phyloP scores from a whole-genome alignment of 805 yeast genomes.

The Schwanniomyces occidentalis region DNA sequence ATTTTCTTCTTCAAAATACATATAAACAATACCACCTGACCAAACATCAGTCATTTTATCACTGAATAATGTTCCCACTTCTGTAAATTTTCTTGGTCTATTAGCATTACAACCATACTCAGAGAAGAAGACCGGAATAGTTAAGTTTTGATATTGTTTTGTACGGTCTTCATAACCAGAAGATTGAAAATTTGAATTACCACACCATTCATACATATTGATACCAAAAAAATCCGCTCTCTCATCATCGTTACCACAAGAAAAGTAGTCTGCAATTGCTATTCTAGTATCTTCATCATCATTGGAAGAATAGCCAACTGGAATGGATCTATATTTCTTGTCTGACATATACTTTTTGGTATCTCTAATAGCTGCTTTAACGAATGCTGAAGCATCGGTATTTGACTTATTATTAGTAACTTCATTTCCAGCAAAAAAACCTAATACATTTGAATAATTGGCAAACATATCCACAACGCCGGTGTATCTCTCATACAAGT shows the following conservation, averaged over 20 bases:
- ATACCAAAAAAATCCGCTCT: constrained; percentile 80
- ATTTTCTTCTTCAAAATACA: constrained; percentile 85
- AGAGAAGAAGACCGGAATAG: constrained; percentile 82
- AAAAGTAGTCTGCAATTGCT: constrained; percentile 77
- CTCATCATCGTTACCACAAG: constrained; percentile 70
- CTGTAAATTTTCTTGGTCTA: constrained; percentile 75
- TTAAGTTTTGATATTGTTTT: constrained; percentile 65
- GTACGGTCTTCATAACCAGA: constrained; percentile 78
- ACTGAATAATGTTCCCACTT: constrained; percentile 66
- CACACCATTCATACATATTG: constrained; percentile 91
- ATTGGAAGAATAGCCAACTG: constrained; percentile 92
- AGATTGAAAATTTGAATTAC: constrained; percentile 52
- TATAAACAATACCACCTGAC: constrained; percentile 93
- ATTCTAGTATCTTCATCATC: constrained; percentile 84
- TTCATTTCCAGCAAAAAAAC: constrained; percentile 98
- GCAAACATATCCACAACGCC: constrained; percentile 79
- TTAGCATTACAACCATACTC: constrained; percentile 85
- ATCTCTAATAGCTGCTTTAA: constrained; percentile 95
- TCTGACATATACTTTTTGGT: constrained; percentile 69
- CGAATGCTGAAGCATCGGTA: constrained; percentile 89
- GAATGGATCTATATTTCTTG: constrained; percentile 71
- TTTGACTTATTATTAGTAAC: constrained; percentile 82
- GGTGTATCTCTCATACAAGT: constrained; percentile 73
- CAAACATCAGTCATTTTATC: constrained; percentile 82
- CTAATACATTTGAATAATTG: constrained; percentile 77